Evolutionary conservation across 192 early-diverging fungal species (phyloP).

Genomic region (Spinellus fusiger): DNA sequence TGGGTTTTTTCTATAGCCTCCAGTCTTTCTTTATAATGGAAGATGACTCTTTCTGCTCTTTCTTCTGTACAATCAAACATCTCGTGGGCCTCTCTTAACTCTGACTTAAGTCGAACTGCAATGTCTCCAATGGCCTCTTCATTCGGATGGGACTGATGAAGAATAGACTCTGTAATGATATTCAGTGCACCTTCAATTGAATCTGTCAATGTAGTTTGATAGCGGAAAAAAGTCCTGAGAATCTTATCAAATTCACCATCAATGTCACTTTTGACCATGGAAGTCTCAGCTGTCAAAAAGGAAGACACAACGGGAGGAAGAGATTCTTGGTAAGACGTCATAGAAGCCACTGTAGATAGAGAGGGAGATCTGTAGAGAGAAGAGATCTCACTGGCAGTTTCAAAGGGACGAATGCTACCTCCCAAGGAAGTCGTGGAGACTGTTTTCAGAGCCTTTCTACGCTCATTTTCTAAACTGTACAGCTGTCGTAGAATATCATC

Average conservation of each 20-base stretch:
- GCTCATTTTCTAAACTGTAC: constrained; percentile 10
- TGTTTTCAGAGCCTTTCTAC: constrained; percentile 1
- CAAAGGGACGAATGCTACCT: constrained; percentile 21
- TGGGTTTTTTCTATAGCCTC: constrained; percentile 19
- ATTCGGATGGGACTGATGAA: constrained; percentile 2
- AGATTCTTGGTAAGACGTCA: not conserved
- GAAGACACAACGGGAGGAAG: not conserved
- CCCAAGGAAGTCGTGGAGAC: constrained; percentile 10
- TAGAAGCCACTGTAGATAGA: not conserved
- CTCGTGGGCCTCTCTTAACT: constrained; percentile 42
- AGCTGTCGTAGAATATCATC: constrained; percentile 28
- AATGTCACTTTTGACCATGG: not conserved
- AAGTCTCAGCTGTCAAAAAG: not conserved
- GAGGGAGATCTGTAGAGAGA: constrained; percentile 2
- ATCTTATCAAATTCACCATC: constrained; percentile 44
- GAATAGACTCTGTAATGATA: constrained; percentile 40
- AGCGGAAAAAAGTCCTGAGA: constrained; percentile 38
- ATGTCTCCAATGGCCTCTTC: constrained; percentile 23
- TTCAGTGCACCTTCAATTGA: constrained; percentile 39
- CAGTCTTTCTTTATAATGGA: constrained; percentile 20
- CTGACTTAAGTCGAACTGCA: constrained; percentile 32
- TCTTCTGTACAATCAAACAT: constrained; percentile 42
- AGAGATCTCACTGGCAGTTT: constrained; percentile 17
- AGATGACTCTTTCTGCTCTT: constrained; percentile 19
- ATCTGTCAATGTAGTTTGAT: constrained; percentile 41